Conservation (phyloP, 2,329 filamentous ascomycete genomes). For the Diaporthe citrichinensis region DNA sequence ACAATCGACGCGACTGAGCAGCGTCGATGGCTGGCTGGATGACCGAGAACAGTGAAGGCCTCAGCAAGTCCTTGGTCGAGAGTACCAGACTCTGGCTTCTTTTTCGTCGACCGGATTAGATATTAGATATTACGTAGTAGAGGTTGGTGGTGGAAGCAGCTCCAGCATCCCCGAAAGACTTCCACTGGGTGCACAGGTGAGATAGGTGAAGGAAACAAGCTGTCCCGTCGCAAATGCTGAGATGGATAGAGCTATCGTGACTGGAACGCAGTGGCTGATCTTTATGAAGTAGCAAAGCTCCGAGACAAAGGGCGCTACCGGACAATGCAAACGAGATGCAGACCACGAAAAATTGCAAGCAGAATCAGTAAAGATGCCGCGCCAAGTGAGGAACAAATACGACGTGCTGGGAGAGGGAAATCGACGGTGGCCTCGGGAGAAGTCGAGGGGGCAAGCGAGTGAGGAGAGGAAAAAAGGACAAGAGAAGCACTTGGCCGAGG, state of each 20-base stretch:
- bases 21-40: slow-evolving; percentile 35
- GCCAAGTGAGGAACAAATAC: slow-evolving; percentile 19
- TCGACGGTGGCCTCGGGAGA: slow-evolving; percentile 2
- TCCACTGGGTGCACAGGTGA: neutral
- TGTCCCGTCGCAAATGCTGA: slow-evolving; percentile 18
- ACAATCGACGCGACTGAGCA: slow-evolving; percentile 21
- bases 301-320: slow-evolving; percentile 37
- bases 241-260: slow-evolving; percentile 32
- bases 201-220: neutral
- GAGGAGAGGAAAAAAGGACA: slow-evolving; percentile 1
- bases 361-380: slow-evolving; percentile 31
- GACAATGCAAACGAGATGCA: slow-evolving; percentile 33
- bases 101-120: slow-evolving; percentile 42
- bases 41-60: slow-evolving; percentile 37
- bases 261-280: slow-evolving; percentile 39
- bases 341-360: slow-evolving; percentile 32
- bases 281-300: slow-evolving; percentile 26
- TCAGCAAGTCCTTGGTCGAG: slow-evolving; percentile 38
- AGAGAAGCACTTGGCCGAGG: slow-evolving; percentile 8
- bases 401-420: slow-evolving; percentile 16
- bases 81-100: slow-evolving; percentile 46
- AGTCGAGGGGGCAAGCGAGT: neutral
- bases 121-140: slow-evolving; percentile 49
- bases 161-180: slow-evolving; percentile 3
- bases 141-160: slow-evolving; percentile 43